These are phyloP conservation scores for Cyberlindnera euphorbiiphila DNA, from an alignment of 805 yeast species.

Conservation along the genomic window DNA sequence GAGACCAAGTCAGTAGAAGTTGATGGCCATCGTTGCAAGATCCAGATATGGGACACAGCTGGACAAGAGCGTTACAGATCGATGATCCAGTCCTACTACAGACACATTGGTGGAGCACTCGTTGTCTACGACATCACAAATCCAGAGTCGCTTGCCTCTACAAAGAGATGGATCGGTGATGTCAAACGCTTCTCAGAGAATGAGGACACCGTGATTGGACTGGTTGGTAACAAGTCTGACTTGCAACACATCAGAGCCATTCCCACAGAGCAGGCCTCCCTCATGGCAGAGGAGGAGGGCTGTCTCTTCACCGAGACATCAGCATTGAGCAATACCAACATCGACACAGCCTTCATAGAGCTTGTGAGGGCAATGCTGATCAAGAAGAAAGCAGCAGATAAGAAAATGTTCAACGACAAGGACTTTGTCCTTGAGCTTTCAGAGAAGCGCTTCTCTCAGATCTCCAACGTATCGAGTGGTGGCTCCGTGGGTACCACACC, in stretches of 20 bases:
- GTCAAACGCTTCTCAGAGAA: slow-evolving; percentile 70
- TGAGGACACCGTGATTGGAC: slow-evolving; percentile 53
- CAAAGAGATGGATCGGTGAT: slow-evolving; percentile 73
- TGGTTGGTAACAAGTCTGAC: slow-evolving; percentile 72
- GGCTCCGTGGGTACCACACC: no score
- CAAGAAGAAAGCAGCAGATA: background rate
- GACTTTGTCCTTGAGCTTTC: background rate
- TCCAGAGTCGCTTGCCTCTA: slow-evolving; percentile 56
- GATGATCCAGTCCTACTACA: slow-evolving; percentile 75
- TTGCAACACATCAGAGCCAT: slow-evolving; percentile 46
- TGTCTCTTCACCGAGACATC: slow-evolving; percentile 49
- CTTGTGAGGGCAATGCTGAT: background rate
- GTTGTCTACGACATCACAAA: slow-evolving; percentile 77
- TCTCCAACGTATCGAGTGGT: no score
- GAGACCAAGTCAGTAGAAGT: slow-evolving; percentile 59
- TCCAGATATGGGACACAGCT: slow-evolving; percentile 85
- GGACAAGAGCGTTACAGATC: slow-evolving; percentile 79
- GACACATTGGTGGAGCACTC: slow-evolving; percentile 74
- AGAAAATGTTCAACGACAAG: background rate
- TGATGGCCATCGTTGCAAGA: slow-evolving; percentile 50
- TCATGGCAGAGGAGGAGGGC: slow-evolving; percentile 49
- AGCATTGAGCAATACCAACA: slow-evolving; percentile 29
- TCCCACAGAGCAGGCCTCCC: slow-evolving; percentile 37
- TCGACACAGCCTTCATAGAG: background rate
- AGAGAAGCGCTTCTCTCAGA: background rate